phyloP scores from a whole-genome alignment of 208 protist genomes.

The Trypanosoma brucei region DNA sequence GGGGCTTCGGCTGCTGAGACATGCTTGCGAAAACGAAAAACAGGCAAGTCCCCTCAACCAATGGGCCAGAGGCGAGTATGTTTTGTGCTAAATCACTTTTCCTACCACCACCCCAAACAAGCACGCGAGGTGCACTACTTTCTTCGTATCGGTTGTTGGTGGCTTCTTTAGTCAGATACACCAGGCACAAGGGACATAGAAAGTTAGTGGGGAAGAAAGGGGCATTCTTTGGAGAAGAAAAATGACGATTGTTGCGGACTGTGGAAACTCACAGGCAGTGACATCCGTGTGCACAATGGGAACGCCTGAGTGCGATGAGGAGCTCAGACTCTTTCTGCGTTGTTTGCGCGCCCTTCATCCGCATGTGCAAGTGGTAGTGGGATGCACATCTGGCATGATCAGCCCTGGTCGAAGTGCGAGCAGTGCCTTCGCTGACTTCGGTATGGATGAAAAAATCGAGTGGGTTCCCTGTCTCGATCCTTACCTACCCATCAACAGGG shows the following conservation, averaged over 20 bases:
- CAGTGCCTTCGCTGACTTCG: slow-evolving; percentile 12
- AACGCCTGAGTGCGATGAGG: slow-evolving; percentile 71
- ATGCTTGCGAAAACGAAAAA: too few species aligned
- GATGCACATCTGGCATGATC: slow-evolving; percentile 46
- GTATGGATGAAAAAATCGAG: slow-evolving; percentile 31
- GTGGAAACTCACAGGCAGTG: slow-evolving; percentile 13
- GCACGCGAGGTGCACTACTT: too few species aligned
- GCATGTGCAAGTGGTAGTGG: slow-evolving; percentile 42
- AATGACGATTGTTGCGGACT: not conserved
- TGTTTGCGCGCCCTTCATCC: slow-evolving; percentile 62
- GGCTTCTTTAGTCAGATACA: too few species aligned
- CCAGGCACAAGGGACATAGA: too few species aligned
- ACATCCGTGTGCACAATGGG: slow-evolving; percentile 73
- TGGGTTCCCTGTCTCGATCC: slow-evolving; percentile 69
- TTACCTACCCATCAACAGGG: slow-evolving; percentile 52
- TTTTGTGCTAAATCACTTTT: too few species aligned
- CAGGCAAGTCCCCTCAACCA: too few species aligned
- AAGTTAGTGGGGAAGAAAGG: too few species aligned
- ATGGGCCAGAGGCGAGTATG: too few species aligned
- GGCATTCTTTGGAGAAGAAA: too few species aligned
- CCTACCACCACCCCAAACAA: too few species aligned
- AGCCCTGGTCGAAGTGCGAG: not conserved
- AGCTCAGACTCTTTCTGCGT: slow-evolving; percentile 63
- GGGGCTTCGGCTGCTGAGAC: too few species aligned
- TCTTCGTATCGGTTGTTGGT: too few species aligned